A percentile compares a stretch with the other conserved stretches of the same genome.
These are phyloP conservation scores for Syncephalastrum racemosum DNA, from an alignment of 371 early-diverging fungal species.

Conservation along the genomic window DNA sequence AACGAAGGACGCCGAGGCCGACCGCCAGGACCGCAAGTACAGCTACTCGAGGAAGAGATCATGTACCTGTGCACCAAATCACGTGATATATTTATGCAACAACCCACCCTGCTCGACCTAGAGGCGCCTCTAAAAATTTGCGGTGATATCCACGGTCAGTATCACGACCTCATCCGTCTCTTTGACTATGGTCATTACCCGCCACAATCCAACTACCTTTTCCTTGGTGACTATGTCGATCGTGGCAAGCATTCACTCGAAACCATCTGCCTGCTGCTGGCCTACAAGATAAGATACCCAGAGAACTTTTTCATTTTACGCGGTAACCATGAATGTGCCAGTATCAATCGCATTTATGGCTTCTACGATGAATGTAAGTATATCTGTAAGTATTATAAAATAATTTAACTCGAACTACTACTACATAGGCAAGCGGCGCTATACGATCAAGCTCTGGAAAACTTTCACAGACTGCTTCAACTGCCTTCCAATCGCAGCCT, in stretches of 20 bases:
- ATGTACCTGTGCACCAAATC: conserved; percentile 80
- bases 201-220: conserved; percentile 87
- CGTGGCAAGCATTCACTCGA: conserved; percentile 89
- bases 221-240: conserved; percentile 96
- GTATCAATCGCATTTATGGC: conserved; percentile 96
- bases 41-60: conserved; percentile 83
- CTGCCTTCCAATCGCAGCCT: conserved; percentile 94
- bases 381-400: neutral
- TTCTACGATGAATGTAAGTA: conserved; percentile 96
- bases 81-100: conserved; percentile 88
- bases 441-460: conserved; percentile 95
- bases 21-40: conserved; percentile 86
- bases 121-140: conserved; percentile 95
- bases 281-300: conserved; percentile 94
- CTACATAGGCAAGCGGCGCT: conserved; percentile 80
- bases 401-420: neutral
- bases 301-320: conserved; percentile 95
- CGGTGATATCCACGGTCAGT: conserved; percentile 85
- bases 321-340: conserved; percentile 94
- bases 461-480: conserved; percentile 97
- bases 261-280: conserved; percentile 70
- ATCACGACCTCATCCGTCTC: conserved; percentile 89
- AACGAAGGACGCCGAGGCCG: conserved; percentile 60
- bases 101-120: conserved; percentile 93
- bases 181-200: conserved; percentile 94